A percentile compares a stretch with the other conserved stretches of the same genome.
Conservation (phyloP, 176 grass and related monocot genomes). For the Themeda triandra region DNA sequence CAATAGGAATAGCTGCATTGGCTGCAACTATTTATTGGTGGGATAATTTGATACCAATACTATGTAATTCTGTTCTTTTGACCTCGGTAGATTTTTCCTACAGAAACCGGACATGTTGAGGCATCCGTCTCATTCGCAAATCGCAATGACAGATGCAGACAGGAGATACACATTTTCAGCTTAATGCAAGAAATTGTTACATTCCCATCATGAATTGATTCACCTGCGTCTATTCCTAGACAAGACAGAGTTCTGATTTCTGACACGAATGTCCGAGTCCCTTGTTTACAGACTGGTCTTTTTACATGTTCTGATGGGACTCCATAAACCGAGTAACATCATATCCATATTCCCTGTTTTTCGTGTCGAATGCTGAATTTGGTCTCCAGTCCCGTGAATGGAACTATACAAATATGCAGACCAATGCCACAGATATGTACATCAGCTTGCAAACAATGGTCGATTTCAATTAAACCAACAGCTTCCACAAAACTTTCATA, state of each 20-base stretch:
- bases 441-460: conserved; percentile 17
- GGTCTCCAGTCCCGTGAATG: not conserved
- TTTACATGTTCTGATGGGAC: conserved; percentile 10
- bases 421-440: conserved; percentile 32
- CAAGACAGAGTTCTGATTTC: not conserved
- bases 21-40: not conserved
- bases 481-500: conserved; percentile 29
- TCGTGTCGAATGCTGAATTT: not conserved
- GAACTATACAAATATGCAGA: conserved; percentile 27
- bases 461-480: conserved; percentile 9
- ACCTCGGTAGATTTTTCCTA: not conserved
- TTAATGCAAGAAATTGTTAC: not conserved
- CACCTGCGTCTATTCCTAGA: not conserved
- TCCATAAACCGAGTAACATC: not conserved
- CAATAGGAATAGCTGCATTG: not conserved
- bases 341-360: not conserved
- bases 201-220: not conserved
- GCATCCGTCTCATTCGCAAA: not conserved
- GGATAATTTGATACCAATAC: not conserved
- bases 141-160: not conserved
- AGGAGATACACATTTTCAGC: not conserved
- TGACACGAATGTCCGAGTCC: not conserved
- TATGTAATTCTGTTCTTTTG: not conserved
- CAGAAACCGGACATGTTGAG: not conserved
- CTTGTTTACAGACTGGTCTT: not conserved